These are phyloP conservation scores for Fusarium avenaceum DNA, from an alignment of 2,329 filamentous ascomycete species.

Conservation along the genomic window DNA sequence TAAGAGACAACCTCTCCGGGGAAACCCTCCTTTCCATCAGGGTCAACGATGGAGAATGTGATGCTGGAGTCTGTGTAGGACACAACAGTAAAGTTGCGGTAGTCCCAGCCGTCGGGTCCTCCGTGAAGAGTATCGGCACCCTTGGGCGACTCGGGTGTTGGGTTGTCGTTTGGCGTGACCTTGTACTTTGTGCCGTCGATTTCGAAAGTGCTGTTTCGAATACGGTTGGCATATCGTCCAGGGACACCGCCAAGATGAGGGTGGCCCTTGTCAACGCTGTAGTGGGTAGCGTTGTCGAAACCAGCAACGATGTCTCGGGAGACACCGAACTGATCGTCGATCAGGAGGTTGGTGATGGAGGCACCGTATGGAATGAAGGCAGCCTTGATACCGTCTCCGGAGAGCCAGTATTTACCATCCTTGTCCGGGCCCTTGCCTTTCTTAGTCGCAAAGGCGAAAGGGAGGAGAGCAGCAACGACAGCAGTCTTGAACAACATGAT, in stretches of 20 bases:
- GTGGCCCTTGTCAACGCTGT: conserved; percentile 73
- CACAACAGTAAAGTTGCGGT: conserved; percentile 82
- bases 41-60: conserved; percentile 81
- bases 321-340: conserved; percentile 77
- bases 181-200: conserved; percentile 74
- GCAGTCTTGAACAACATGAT: conserved; percentile 41
- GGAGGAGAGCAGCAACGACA: conserved; percentile 33
- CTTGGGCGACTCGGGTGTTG: conserved; percentile 61
- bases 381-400: conserved; percentile 74
- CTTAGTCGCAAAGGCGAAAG: conserved; percentile 30
- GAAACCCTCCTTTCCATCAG: conserved; percentile 81
- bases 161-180: conserved; percentile 74
- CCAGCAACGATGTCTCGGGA: conserved; percentile 79
- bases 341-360: conserved; percentile 77
- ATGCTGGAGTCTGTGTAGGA: conserved; percentile 75
- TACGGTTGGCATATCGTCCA: conserved; percentile 84
- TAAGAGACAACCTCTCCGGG: conserved; percentile 81
- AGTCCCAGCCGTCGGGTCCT: conserved; percentile 80
- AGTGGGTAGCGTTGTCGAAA: conserved; percentile 82
- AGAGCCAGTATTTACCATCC: conserved; percentile 79
- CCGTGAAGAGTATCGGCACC: conserved; percentile 77
- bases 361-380: conserved; percentile 82
- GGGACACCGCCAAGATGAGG: conserved; percentile 80
- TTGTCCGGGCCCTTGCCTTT: conserved; percentile 61
- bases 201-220: conserved; percentile 80